phyloP scores from a whole-genome alignment of 2,329 filamentous ascomycete genomes.

The Drechslerella stenobrocha region DNA sequence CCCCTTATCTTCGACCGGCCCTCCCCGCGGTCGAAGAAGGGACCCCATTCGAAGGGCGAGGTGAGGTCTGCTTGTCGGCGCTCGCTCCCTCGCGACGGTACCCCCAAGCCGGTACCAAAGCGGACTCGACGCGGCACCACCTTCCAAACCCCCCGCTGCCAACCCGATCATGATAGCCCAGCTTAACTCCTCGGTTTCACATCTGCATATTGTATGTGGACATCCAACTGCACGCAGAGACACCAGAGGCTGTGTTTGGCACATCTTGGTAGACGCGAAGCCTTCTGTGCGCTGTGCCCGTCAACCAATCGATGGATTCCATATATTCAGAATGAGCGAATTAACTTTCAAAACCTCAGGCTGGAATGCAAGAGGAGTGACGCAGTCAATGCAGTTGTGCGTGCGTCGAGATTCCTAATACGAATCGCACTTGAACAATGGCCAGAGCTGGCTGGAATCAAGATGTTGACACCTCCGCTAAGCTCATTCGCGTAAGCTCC shows the following conservation, averaged over 20 bases:
- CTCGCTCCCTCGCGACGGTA: conserved; percentile 30
- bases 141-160: conserved; percentile 39
- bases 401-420: too few relatives aligned
- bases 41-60: too few relatives aligned
- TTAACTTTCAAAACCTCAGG: too few relatives aligned
- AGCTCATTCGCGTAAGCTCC: too few relatives aligned
- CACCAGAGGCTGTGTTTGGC: neutral
- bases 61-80: neutral
- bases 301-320: neutral
- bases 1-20: neutral
- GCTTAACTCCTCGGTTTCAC: conserved; percentile 29
- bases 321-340: neutral
- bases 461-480: too few relatives aligned
- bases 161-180: conserved; percentile 21
- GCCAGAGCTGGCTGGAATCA: too few relatives aligned
- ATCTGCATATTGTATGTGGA: neutral
- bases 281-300: neutral
- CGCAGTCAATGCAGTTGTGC: too few relatives aligned
- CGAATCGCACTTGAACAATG: too few relatives aligned
- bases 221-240: conserved; percentile 2
- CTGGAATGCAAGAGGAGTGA: too few relatives aligned
- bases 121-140: conserved; percentile 34
- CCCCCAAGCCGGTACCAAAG: conserved; percentile 20
- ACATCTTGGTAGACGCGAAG: neutral
- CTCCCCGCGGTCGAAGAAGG: neutral